Evolutionary conservation across 441 rosid species (phyloP).

Genomic region (Biscutella laevigata): DNA sequence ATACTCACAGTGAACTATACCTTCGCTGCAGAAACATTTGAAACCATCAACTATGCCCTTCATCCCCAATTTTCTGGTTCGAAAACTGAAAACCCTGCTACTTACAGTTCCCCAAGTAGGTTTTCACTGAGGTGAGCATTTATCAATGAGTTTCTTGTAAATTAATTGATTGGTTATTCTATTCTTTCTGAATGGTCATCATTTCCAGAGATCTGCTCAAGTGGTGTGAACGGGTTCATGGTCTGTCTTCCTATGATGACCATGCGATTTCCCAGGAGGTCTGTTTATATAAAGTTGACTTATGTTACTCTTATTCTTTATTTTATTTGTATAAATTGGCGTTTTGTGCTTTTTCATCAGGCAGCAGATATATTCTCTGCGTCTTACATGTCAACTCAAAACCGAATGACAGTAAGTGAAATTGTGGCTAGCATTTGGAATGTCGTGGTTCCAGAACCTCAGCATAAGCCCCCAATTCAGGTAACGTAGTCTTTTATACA

Average conservation of each 20-base stretch:
- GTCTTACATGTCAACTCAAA: constrained; percentile 48
- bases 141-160: constrained; percentile 9
- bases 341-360: constrained; percentile 32
- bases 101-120: constrained; percentile 35
- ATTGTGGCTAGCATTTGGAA: constrained; percentile 64
- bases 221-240: constrained; percentile 86
- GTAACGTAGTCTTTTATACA: constrained; percentile 32
- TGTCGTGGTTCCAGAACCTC: constrained; percentile 40
- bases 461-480: constrained; percentile 70
- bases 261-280: constrained; percentile 77
- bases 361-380: constrained; percentile 81
- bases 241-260: constrained; percentile 45
- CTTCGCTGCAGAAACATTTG: constrained; percentile 65
- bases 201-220: constrained; percentile 83
- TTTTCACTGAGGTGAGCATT: constrained; percentile 66
- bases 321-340: not conserved
- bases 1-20: constrained; percentile 5
- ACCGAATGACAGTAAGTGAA: constrained; percentile 42
- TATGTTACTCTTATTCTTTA: not conserved
- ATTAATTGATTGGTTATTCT: constrained; percentile 5
- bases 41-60: constrained; percentile 39
- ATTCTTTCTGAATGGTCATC: constrained; percentile 24
- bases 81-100: constrained; percentile 34
- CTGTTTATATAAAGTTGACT: constrained; percentile 12
- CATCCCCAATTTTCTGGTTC: constrained; percentile 32